Base-by-base conservation (phyloP, 2,329 filamentous ascomycete genomes). In the Verticillium alfalfae region DNA sequence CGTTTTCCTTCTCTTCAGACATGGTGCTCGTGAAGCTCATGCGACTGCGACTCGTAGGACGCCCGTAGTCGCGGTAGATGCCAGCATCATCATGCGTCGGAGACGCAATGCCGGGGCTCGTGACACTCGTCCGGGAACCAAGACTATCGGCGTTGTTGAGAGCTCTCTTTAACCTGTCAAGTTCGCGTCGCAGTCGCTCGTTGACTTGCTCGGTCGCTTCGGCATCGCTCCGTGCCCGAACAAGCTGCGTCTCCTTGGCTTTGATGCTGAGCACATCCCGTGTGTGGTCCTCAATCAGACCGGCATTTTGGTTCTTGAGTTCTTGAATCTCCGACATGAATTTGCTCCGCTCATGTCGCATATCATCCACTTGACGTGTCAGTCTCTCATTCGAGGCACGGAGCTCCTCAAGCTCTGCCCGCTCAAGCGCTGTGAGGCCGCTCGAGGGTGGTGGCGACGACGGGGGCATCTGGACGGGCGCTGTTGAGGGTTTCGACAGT, bases 241-340 rank as follows among this genome's bases (percentile, higher is more conserved):
- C 94, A 5, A 99, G 84, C 70, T 99, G 95, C 3, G 95, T 98
- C 75, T 99, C 95, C 76, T 99, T 99, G 15, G 95, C 95, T 75
- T 98, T 98, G 78, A 99, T 96, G 68, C 93, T 95, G 52, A 99
- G 82, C 0, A 97, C 92, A 70, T 99, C 94, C 57, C 94, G 85
- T 0, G 95, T 99, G 73, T 98, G 94, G 70, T 98, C 94, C 76
- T 99, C 95, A 64, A 99, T 99, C 38, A 99, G 82, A 65, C 95
- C 90, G 31, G 95, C 95, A 70, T 99, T 99, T 73, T 97, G 92
- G 70, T 97, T 96, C 77, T 97, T 96, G 36, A 99, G 84, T 75
- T 98, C 95, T 67, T 94, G 90, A 52, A 98, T 89, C 73, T 97
- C 92, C 0, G 92, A 95, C 63, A 88, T 84, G 57, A 97, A 84